A percentile compares a stretch with the other conserved stretches of the same genome.
Evolutionary conservation across 2,329 filamentous ascomycete species (phyloP).

Genomic region (Arthrinium phaeospermum): DNA sequence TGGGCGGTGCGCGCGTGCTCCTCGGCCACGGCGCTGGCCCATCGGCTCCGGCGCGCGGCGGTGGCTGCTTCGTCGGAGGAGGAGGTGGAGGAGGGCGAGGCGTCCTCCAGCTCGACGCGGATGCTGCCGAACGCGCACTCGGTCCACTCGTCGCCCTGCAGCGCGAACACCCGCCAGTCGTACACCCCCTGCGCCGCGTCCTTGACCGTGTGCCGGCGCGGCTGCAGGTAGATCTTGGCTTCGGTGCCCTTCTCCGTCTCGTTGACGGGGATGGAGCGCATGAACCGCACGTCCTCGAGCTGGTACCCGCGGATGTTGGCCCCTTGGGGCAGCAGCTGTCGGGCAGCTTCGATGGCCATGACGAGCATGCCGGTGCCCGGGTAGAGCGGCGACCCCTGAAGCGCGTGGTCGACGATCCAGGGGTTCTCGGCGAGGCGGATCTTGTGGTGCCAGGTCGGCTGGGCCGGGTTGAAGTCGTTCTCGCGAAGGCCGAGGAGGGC

Average conservation of each 20-base stretch:
- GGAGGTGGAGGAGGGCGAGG: too few species aligned
- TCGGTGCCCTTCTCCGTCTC: slow-evolving; percentile 30
- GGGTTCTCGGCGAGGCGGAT: slow-evolving; percentile 18
- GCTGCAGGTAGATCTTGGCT: slow-evolving; percentile 44
- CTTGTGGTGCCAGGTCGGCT: slow-evolving; percentile 20
- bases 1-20: slow-evolving; percentile 29
- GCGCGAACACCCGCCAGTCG: slow-evolving; percentile 40
- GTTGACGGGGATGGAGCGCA: slow-evolving; percentile 29
- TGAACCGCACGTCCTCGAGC: slow-evolving; percentile 18
- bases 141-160: slow-evolving; percentile 21
- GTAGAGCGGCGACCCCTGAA: slow-evolving; percentile 20
- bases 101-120: slow-evolving; percentile 7
- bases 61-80: neutral
- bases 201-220: slow-evolving; percentile 29
- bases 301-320: slow-evolving; percentile 10
- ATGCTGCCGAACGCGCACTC: slow-evolving; percentile 19
- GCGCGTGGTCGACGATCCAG: slow-evolving; percentile 22
- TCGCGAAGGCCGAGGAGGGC: slow-evolving; percentile 21
- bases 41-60: slow-evolving; percentile 36
- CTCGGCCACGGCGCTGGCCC: neutral
- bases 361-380: slow-evolving; percentile 19
- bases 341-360: slow-evolving; percentile 29
- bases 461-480: neutral
- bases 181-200: slow-evolving; percentile 31
- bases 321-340: slow-evolving; percentile 22